Evolutionary conservation across 2,329 filamentous ascomycete genomes (phyloP).

Genomic region (Diaporthe destruens): DNA sequence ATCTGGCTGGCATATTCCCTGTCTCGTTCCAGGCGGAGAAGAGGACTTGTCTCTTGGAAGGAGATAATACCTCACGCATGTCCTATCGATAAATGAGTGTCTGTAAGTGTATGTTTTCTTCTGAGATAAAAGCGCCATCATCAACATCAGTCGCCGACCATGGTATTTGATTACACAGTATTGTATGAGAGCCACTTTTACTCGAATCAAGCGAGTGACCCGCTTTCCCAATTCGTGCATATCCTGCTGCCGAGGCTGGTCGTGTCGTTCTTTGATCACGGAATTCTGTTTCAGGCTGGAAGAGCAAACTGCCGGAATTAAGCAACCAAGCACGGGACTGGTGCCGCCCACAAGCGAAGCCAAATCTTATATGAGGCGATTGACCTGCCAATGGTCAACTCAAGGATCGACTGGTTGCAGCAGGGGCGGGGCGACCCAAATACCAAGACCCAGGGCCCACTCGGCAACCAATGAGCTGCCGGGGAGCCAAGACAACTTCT

Average conservation of each 20-base stretch:
- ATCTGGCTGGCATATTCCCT: neutral
- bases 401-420: conserved; percentile 6
- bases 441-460: conserved; percentile 12
- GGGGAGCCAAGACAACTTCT: too few species aligned
- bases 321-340: neutral
- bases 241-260: neutral
- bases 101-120: neutral
- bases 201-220: neutral
- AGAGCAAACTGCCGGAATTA: neutral
- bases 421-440: conserved; percentile 14
- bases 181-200: neutral
- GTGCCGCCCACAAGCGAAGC: neutral
- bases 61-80: neutral
- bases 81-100: neutral
- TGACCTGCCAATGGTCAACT: neutral
- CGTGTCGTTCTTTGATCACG: neutral
- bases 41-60: neutral
- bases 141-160: neutral
- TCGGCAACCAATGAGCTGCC: conserved; percentile 13
- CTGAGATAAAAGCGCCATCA: neutral
- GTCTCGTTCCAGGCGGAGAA: neutral
- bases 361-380: conserved; percentile 11
- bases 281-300: neutral
- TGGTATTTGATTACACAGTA: too few species aligned
- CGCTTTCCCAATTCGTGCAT: neutral